Percentiles rank a stretch among this genome's conserved stretches.
These are phyloP conservation scores for Calocera viscosa DNA, from an alignment of 768 basidiomycete genomes.

Conservation along the genomic window DNA sequence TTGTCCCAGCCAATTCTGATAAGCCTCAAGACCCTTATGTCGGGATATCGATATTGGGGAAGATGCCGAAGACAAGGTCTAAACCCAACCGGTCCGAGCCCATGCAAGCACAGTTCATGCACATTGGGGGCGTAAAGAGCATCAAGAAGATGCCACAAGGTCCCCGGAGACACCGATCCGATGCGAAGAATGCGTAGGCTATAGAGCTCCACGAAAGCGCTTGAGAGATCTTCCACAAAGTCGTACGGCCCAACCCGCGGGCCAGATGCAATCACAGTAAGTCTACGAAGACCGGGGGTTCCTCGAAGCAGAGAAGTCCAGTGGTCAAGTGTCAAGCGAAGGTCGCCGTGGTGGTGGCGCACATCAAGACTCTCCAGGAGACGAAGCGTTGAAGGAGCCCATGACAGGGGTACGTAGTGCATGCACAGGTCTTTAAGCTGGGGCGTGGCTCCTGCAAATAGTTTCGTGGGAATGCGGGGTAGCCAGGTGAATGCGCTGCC, in stretches of 20 bases:
- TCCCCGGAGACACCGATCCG: background rate
- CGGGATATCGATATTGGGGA: background rate
- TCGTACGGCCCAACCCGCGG: background rate
- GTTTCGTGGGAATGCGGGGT: too few species aligned
- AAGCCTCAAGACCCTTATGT: background rate
- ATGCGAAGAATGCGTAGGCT: background rate
- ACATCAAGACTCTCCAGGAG: background rate
- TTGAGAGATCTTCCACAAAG: background rate
- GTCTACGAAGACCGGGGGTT: background rate
- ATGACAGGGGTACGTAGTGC: background rate
- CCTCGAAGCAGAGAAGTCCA: background rate
- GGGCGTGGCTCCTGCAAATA: too few species aligned
- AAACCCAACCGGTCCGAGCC: background rate
- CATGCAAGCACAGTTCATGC: background rate
- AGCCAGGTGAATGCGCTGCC: too few species aligned
- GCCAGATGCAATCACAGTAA: background rate
- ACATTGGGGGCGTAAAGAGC: background rate
- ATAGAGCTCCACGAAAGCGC: background rate
- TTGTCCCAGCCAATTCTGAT: background rate
- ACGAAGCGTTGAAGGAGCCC: too few species aligned
- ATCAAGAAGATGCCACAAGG: background rate
- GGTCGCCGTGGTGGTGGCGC: background rate
- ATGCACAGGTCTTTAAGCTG: background rate
- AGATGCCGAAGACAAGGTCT: background rate
- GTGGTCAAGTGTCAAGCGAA: background rate